A percentile compares a stretch with the other conserved stretches of the same genome.
These are phyloP conservation scores for Paulownia fortunei DNA, from an alignment of 257 asterid species.

Conservation along the genomic window DNA sequence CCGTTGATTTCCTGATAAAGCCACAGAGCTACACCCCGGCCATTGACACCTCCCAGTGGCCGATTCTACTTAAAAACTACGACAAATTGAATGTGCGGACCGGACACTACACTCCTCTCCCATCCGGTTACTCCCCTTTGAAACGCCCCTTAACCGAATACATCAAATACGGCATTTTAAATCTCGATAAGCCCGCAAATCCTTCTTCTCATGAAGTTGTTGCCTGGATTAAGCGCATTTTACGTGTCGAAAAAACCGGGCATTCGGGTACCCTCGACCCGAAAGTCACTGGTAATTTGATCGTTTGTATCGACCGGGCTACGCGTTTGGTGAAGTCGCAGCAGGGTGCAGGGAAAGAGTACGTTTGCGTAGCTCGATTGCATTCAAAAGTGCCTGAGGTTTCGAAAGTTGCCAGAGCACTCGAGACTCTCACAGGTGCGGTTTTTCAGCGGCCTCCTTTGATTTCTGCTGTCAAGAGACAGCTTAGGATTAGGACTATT, in stretches of 20 bases:
- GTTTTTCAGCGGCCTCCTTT: slow-evolving; percentile 94
- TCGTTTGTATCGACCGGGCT: slow-evolving; percentile 92
- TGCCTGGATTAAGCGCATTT: slow-evolving; percentile 92
- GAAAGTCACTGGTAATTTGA: slow-evolving; percentile 89
- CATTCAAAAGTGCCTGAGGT: slow-evolving; percentile 85
- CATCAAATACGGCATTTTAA: slow-evolving; percentile 81
- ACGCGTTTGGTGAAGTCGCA: slow-evolving; percentile 93
- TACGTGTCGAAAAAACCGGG: slow-evolving; percentile 89
- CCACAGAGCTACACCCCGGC: slow-evolving; percentile 85
- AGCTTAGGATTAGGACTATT: slow-evolving; percentile 90
- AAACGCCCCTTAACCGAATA: slow-evolving; percentile 81
- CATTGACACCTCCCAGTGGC: slow-evolving; percentile 90
- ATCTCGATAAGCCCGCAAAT: slow-evolving; percentile 87
- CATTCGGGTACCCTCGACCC: slow-evolving; percentile 97
- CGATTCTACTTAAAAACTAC: slow-evolving; percentile 88
- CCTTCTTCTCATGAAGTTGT: slow-evolving; percentile 97
- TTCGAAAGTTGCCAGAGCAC: slow-evolving; percentile 77
- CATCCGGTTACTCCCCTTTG: slow-evolving; percentile 84
- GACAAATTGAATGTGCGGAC: slow-evolving; percentile 83
- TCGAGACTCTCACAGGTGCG: slow-evolving; percentile 89
- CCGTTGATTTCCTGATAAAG: slow-evolving; percentile 64
- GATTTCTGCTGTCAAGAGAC: slow-evolving; percentile 93
- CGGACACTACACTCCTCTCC: slow-evolving; percentile 94
- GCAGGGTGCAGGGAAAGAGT: slow-evolving; percentile 98
- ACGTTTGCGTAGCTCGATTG: slow-evolving; percentile 81